A percentile compares a stretch with the other conserved stretches of the same genome.
phyloP scores from a whole-genome alignment of 2,329 filamentous ascomycete genomes.

The Podosphaera xanthii region DNA sequence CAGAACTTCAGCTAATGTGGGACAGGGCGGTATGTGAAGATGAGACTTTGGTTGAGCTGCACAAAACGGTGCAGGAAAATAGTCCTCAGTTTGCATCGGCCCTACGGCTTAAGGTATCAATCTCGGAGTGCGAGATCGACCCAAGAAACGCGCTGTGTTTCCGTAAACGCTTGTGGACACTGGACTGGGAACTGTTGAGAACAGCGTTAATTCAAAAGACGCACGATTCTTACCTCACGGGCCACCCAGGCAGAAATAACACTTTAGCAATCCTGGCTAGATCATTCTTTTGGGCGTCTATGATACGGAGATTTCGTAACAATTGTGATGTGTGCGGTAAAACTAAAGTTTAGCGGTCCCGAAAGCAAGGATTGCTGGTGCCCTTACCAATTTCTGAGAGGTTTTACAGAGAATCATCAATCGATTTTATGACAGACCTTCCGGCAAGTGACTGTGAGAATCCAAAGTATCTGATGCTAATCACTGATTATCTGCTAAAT shows the following conservation, averaged over 20 bases:
- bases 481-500: neutral
- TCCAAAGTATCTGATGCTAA: neutral
- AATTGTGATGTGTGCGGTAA: neutral
- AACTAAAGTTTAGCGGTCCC: neutral
- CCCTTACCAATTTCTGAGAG: neutral
- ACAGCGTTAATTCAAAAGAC: neutral
- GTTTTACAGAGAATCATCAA: neutral
- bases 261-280: neutral
- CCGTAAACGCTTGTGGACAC: neutral
- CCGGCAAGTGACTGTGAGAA: neutral
- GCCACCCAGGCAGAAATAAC: neutral
- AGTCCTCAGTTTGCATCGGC: neutral
- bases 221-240: neutral
- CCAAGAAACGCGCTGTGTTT: neutral
- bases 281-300: neutral
- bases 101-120: neutral
- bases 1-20: no score
- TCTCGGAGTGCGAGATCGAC: neutral
- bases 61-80: no score
- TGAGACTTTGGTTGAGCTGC: no score
- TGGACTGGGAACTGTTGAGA: neutral
- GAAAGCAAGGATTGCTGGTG: neutral
- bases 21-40: no score
- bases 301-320: neutral
- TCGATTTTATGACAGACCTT: constrained; percentile 1